A percentile compares a stretch with the other conserved stretches of the same genome.
phyloP scores from a whole-genome alignment of 176 grass and related monocot genomes.

The Canna indica region DNA sequence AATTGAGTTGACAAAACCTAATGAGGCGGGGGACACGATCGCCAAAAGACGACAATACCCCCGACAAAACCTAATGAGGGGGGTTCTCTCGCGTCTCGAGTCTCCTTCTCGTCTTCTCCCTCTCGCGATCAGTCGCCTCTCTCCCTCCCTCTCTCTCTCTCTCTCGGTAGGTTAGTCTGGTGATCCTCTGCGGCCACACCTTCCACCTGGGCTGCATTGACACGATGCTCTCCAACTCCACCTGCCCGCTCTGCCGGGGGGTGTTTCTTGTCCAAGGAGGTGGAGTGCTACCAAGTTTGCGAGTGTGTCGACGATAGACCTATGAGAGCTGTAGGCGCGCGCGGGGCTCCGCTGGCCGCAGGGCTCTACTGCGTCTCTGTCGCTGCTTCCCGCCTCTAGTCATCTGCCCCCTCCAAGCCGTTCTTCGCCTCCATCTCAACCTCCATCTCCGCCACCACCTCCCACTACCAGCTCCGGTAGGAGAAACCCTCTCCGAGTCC shows the following conservation, averaged over 20 bases:
- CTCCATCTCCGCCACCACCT: background rate
- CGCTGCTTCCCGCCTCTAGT: constrained; percentile 5
- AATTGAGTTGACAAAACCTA: too few species aligned
- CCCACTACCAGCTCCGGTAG: background rate
- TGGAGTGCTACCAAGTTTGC: constrained; percentile 1
- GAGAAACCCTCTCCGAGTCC: background rate
- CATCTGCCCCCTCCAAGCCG: background rate
- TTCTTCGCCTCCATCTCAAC: constrained; percentile 4
- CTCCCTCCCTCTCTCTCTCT: too few species aligned
- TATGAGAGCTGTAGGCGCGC: constrained; percentile 2
- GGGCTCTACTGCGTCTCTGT: constrained; percentile 21
- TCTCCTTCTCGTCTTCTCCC: too few species aligned
- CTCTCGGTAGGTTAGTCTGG: too few species aligned
- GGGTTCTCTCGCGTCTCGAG: too few species aligned
- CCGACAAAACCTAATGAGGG: too few species aligned
- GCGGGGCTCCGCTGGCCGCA: background rate
- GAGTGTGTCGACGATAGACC: background rate
- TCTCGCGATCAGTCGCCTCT: too few species aligned
- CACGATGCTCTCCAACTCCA: constrained; percentile 73
- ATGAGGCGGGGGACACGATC: too few species aligned
- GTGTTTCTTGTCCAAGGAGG: constrained; percentile 25
- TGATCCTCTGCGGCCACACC: too few species aligned
- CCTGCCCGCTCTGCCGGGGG: constrained; percentile 81
- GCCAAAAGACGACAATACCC: too few species aligned
- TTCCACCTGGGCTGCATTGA: too few species aligned